Percentiles rank a stretch among this genome's conserved stretches.
Evolutionary conservation across 805 yeast species (phyloP).

Genomic region (Teunomyces funiuensis): DNA sequence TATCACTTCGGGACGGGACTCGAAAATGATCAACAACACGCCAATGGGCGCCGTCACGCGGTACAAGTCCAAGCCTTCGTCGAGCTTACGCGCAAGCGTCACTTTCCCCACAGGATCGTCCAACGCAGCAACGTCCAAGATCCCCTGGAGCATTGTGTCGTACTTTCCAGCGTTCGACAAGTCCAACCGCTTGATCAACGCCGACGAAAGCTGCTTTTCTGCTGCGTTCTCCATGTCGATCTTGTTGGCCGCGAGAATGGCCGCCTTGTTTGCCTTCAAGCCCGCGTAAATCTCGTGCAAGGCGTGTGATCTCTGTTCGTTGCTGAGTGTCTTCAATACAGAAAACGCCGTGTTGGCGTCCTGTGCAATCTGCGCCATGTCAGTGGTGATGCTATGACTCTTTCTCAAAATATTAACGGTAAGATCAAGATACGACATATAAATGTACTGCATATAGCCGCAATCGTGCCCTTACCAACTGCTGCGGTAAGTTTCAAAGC

Average conservation of each 20-base stretch:
- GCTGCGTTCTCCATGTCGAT: slow-evolving; percentile 72
- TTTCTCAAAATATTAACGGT: not conserved
- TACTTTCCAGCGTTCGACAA: slow-evolving; percentile 79
- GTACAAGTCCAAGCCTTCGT: slow-evolving; percentile 82
- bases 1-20: slow-evolving; percentile 96
- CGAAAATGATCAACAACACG: slow-evolving; percentile 87
- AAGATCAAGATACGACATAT: no score
- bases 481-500: slow-evolving; percentile 3
- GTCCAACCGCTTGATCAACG: slow-evolving; percentile 83
- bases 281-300: slow-evolving; percentile 71
- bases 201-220: slow-evolving; percentile 57
- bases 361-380: slow-evolving; percentile 71
- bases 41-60: slow-evolving; percentile 94
- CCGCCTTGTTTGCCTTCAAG: slow-evolving; percentile 55
- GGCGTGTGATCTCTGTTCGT: slow-evolving; percentile 73
- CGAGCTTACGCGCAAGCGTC: slow-evolving; percentile 79
- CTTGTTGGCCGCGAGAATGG: slow-evolving; percentile 70
- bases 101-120: slow-evolving; percentile 93
- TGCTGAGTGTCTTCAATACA: slow-evolving; percentile 70
- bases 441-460: not conserved
- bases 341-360: slow-evolving; percentile 84
- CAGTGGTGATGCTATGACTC: not conserved
- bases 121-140: slow-evolving; percentile 82
- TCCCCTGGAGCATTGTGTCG: slow-evolving; percentile 93
- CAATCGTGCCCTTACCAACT: not conserved